phyloP scores from a whole-genome alignment of 2,329 filamentous ascomycete genomes.

The Ampelomyces quisqualis region DNA sequence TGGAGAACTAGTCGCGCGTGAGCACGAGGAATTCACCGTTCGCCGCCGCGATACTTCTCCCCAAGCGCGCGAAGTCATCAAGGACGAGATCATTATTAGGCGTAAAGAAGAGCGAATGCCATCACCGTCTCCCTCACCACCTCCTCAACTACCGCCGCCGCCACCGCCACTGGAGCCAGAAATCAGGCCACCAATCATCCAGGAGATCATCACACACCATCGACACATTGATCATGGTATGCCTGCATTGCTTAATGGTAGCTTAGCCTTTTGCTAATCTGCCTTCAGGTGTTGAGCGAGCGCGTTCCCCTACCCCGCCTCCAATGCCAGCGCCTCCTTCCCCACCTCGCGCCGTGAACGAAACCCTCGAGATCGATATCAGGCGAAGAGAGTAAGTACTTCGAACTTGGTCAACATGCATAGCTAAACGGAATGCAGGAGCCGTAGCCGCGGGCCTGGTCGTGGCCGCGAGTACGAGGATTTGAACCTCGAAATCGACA shows the following conservation, averaged over 20 bases:
- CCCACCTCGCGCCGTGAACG: slow-evolving; percentile 52
- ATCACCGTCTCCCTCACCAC: slow-evolving; percentile 52
- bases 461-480: slow-evolving; percentile 59
- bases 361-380: slow-evolving; percentile 58
- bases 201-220: slow-evolving; percentile 88
- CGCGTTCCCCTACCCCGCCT: slow-evolving; percentile 51
- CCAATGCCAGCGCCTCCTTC: slow-evolving; percentile 49
- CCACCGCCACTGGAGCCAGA: slow-evolving; percentile 64
- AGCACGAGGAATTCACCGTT: slow-evolving; percentile 46
- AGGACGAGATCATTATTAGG: slow-evolving; percentile 48
- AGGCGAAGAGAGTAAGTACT: slow-evolving; percentile 49
- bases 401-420: not conserved
- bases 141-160: slow-evolving; percentile 48
- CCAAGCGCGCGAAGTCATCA: slow-evolving; percentile 40
- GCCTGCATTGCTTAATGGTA: slow-evolving; percentile 29
- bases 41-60: slow-evolving; percentile 42
- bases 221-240: slow-evolving; percentile 82
- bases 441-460: slow-evolving; percentile 46
- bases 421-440: slow-evolving; percentile 25
- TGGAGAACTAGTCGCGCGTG: slow-evolving; percentile 42
- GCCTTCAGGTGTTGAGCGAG: slow-evolving; percentile 48
- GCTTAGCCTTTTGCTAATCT: slow-evolving; percentile 8
- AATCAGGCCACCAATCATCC: slow-evolving; percentile 75
- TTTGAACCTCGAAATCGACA: slow-evolving; percentile 64
- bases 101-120: slow-evolving; percentile 50